Evolutionary conservation across 257 asterid genomes (phyloP).

Genomic region (Sherardia arvensis): DNA sequence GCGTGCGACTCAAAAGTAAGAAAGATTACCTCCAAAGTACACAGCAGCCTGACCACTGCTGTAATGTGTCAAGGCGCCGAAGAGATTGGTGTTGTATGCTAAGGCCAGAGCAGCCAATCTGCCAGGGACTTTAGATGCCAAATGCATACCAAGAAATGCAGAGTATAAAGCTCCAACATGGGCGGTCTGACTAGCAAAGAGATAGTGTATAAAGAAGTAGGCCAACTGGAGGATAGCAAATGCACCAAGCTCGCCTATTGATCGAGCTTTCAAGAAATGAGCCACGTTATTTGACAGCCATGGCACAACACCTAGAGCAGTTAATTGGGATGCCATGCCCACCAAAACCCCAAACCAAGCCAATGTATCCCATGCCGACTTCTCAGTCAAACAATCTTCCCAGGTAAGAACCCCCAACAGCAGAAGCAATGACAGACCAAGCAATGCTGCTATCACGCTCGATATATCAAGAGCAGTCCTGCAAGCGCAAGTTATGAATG

Average conservation of each 20-base stretch:
- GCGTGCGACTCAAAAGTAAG: not conserved
- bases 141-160: slow-evolving; percentile 71
- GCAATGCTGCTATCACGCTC: slow-evolving; percentile 94
- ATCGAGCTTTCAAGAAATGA: slow-evolving; percentile 32
- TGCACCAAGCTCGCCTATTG: slow-evolving; percentile 39
- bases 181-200: slow-evolving; percentile 90
- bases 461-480: slow-evolving; percentile 81
- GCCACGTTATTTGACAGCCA: slow-evolving; percentile 89
- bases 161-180: slow-evolving; percentile 88
- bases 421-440: slow-evolving; percentile 80
- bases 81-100: slow-evolving; percentile 65
- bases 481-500: slow-evolving; percentile 25
- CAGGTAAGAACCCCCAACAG: slow-evolving; percentile 71
- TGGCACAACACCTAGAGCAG: slow-evolving; percentile 69
- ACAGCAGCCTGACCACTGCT: slow-evolving; percentile 94
- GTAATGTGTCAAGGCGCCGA: slow-evolving; percentile 80
- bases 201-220: slow-evolving; percentile 72
- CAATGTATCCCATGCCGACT: slow-evolving; percentile 95
- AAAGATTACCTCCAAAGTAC: slow-evolving; percentile 63
- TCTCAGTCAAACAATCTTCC: slow-evolving; percentile 92
- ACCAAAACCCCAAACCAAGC: slow-evolving; percentile 96
- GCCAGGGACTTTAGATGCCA: slow-evolving; percentile 51
- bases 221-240: slow-evolving; percentile 55
- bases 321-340: slow-evolving; percentile 91
- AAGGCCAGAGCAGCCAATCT: slow-evolving; percentile 49